A percentile compares a stretch with the other conserved stretches of the same genome.
Conservation (phyloP, 1,284 basidiomycete genomes). For the Inonotus hispidus region DNA sequence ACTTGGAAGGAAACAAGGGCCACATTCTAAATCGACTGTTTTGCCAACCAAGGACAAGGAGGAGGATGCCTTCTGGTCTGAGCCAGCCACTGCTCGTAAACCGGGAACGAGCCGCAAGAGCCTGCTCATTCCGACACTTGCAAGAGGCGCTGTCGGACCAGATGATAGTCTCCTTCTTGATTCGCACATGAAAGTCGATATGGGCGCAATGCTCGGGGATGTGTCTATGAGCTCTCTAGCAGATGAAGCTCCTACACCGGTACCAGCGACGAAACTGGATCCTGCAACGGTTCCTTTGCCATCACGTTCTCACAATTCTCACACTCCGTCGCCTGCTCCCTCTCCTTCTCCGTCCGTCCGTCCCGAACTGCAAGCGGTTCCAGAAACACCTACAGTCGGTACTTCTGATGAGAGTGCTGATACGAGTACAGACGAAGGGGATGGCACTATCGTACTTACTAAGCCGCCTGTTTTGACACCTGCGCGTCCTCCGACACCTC, state of each 20-base stretch:
- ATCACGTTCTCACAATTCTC: not conserved
- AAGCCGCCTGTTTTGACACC: not conserved
- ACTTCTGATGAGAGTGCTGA: not conserved
- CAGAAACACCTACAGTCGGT: not conserved
- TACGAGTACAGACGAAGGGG: slow-evolving; percentile 12
- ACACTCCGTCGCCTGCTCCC: not conserved
- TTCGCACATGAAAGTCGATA: slow-evolving; percentile 11
- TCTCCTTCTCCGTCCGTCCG: not conserved
- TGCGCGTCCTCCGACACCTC: not conserved
- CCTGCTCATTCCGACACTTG: slow-evolving; percentile 10
- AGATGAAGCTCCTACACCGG: slow-evolving; percentile 11
- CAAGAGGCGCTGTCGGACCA: slow-evolving; percentile 4
- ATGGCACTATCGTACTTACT: slow-evolving; percentile 13
- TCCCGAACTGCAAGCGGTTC: not conserved
- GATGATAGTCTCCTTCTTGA: slow-evolving; percentile 18
- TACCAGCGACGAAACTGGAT: slow-evolving; percentile 2
- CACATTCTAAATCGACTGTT: not conserved
- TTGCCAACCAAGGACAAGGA: slow-evolving; percentile 3
- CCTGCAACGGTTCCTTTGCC: slow-evolving; percentile 4
- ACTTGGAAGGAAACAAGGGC: slow-evolving; percentile 28
- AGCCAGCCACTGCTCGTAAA: slow-evolving; percentile 7
- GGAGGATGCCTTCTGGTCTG: slow-evolving; percentile 17
- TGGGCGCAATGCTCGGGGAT: slow-evolving; percentile 17
- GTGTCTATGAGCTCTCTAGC: slow-evolving; percentile 16
- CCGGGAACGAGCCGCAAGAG: slow-evolving; percentile 10